Percentiles rank a stretch among this genome's conserved stretches.
These are phyloP conservation scores for Isabelozyma pseudorhagii DNA, from an alignment of 805 yeast species.

Conservation along the genomic window DNA sequence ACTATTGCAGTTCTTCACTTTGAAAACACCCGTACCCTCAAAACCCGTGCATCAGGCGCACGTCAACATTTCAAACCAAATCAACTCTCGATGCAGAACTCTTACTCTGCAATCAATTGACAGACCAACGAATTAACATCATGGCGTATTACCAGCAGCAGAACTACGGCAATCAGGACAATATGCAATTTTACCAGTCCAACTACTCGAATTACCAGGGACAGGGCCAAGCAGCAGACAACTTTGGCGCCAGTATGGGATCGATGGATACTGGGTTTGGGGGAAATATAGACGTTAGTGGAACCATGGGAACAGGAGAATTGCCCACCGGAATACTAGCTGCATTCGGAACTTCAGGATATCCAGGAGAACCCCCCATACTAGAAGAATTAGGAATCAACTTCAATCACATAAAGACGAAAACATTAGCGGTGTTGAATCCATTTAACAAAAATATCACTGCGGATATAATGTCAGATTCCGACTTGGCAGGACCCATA, in stretches of 20 bases:
- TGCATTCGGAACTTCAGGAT: constrained; percentile 90
- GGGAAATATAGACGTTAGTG: constrained; percentile 34
- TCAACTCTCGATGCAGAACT: not conserved
- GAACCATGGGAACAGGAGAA: constrained; percentile 42
- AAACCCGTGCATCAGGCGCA: not conserved
- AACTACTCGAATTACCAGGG: constrained; percentile 32
- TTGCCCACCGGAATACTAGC: constrained; percentile 79
- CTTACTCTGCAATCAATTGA: not conserved
- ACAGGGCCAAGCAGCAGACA: constrained; percentile 11
- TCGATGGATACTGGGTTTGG: constrained; percentile 39
- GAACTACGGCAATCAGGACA: constrained; percentile 25
- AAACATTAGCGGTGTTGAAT: constrained; percentile 82
- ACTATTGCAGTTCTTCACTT: not conserved
- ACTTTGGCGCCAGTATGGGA: constrained; percentile 23
- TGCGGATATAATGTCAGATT: constrained; percentile 75
- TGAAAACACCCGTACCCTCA: not conserved
- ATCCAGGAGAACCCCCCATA: constrained; percentile 91
- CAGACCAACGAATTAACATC: not conserved
- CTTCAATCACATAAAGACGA: constrained; percentile 78
- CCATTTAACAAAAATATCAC: constrained; percentile 63
- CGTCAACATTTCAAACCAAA: not conserved
- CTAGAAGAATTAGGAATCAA: constrained; percentile 92
- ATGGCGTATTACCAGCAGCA: constrained; percentile 44
- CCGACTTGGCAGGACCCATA: constrained; percentile 94
- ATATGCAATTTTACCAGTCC: constrained; percentile 43